These are phyloP conservation scores for Geum urbanum DNA, from an alignment of 306 rosid genomes.

Conservation along the genomic window DNA sequence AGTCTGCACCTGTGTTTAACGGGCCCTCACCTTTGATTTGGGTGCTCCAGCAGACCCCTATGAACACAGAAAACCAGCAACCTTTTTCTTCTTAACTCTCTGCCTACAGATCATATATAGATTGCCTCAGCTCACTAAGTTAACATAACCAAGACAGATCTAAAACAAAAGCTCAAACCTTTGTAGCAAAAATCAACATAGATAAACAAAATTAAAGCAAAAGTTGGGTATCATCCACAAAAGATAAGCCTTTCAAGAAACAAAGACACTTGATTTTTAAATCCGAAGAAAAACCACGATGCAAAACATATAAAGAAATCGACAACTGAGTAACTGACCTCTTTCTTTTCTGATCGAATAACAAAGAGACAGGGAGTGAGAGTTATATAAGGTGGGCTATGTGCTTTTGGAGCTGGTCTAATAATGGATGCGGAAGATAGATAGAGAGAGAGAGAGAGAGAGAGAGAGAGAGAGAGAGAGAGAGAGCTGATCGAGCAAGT, in stretches of 20 bases:
- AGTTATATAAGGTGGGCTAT: conserved; percentile 15
- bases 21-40: conserved; percentile 48
- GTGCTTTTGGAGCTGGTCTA: neutral
- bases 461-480: conserved; percentile 15
- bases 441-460: conserved; percentile 5
- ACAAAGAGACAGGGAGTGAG: neutral
- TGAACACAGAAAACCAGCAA: conserved; percentile 25
- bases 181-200: neutral
- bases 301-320: neutral
- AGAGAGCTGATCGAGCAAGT: conserved; percentile 15
- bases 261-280: neutral
- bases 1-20: conserved; percentile 36
- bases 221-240: conserved; percentile 12
- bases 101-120: conserved; percentile 31
- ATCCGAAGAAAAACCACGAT: neutral
- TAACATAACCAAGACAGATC: conserved; percentile 33
- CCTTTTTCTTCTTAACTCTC: conserved; percentile 19
- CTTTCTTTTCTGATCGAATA: neutral
- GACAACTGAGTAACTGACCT: conserved; percentile 16
- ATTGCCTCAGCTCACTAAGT: conserved; percentile 11
- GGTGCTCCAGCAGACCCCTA: conserved; percentile 54
- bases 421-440: conserved; percentile 2
- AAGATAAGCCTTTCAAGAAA: neutral
- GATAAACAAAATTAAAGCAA: neutral
- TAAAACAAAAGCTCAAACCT: conserved; percentile 14